Percentiles rank a stretch among this genome's conserved stretches.
These are phyloP conservation scores for Coniella lustricola DNA, from an alignment of 2,329 filamentous ascomycete genomes.

Conservation along the genomic window DNA sequence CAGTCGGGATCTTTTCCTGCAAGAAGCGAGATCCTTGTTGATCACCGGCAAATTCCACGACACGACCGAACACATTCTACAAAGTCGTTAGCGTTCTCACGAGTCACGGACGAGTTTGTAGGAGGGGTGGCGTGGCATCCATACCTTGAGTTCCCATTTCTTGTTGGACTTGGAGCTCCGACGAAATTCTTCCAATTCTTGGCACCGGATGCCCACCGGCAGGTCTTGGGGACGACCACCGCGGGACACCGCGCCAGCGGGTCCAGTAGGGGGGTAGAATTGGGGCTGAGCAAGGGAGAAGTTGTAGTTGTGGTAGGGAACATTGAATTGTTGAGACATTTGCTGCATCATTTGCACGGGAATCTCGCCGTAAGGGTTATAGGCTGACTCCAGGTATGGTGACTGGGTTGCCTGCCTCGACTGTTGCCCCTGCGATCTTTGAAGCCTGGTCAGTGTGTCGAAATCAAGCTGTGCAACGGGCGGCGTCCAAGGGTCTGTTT, in stretches of 20 bases:
- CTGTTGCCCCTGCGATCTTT: slow-evolving; percentile 7
- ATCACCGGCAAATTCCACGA: slow-evolving; percentile 93
- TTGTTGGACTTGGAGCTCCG: slow-evolving; percentile 63
- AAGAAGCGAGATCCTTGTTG: slow-evolving; percentile 95
- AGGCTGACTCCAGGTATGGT: slow-evolving; percentile 7
- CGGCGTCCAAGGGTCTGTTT: slow-evolving; percentile 6
- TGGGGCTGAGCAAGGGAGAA: slow-evolving; percentile 3
- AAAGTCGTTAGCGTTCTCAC: slow-evolving; percentile 13
- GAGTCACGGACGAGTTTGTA: background rate
- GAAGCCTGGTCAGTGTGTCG: slow-evolving; percentile 2
- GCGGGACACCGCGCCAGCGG: slow-evolving; percentile 5
- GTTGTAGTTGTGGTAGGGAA: slow-evolving; percentile 3
- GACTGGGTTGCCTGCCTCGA: slow-evolving; percentile 10
- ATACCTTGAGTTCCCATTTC: slow-evolving; percentile 71
- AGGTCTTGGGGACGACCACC: slow-evolving; percentile 35
- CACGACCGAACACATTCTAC: slow-evolving; percentile 73
- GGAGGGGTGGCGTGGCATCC: slow-evolving; percentile 6
- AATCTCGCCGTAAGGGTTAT: background rate
- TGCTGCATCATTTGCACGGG: slow-evolving; percentile 9
- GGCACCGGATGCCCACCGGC: slow-evolving; percentile 58
- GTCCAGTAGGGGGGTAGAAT: slow-evolving; percentile 13
- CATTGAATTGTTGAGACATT: background rate
- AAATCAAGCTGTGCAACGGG: slow-evolving; percentile 3
- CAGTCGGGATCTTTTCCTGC: slow-evolving; percentile 82
- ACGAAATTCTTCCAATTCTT: slow-evolving; percentile 73